Base-by-base conservation (phyloP, 2,329 filamentous ascomycete genomes). In the Chrysosporium queenslandicum region DNA sequence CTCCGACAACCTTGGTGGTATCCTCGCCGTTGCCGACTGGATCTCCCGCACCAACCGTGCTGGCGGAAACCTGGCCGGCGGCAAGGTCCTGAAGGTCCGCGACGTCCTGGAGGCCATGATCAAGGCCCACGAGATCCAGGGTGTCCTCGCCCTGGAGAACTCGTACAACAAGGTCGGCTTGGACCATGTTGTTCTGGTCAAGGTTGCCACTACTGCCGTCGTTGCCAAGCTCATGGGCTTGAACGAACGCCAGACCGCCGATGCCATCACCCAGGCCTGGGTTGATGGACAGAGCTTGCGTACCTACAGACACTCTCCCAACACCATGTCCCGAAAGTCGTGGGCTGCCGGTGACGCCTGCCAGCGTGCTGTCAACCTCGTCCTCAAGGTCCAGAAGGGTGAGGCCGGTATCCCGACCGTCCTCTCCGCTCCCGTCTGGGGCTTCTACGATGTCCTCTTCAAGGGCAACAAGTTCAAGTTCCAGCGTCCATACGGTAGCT, bases 251-350 rank as follows among this genome's bases (percentile, higher is more conserved):
- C 89, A 96, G 77, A 97, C 92, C 51, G 87, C 90, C 66, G 91
- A 94, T 69, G 91, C 89, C 60, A 86, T 98, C 64, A 92, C 89
- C 54, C 92, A 98, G 74, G 92, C 92, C 53, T 98, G 90, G 86
- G 89, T 94, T 58, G 92, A 98, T 68, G 92, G 92, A 53, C 91
- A 97, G 77, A 86, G 83, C 66, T 80, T 98, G 75, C 86, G 92
- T 60, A 98, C 92, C 56, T 98, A 98, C 81, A 82, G 92, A 63
- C 92, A 98, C 77, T 82, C 87, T 47, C 92, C 92, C 64, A 98
- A 98, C 79, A 97, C 92, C 77, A 98, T 98, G 92, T 96, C 90
- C 55, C 83, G 92, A 68, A 98, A 98, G 79, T 96, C 90, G 14
- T 98, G 92, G 92, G 92, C 92, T 64, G 92, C 92, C 58, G 92